A percentile compares a stretch with the other conserved stretches of the same genome.
These are phyloP conservation scores for Neoboletus subvelutipes DNA, from an alignment of 768 basidiomycete species.

Conservation along the genomic window DNA sequence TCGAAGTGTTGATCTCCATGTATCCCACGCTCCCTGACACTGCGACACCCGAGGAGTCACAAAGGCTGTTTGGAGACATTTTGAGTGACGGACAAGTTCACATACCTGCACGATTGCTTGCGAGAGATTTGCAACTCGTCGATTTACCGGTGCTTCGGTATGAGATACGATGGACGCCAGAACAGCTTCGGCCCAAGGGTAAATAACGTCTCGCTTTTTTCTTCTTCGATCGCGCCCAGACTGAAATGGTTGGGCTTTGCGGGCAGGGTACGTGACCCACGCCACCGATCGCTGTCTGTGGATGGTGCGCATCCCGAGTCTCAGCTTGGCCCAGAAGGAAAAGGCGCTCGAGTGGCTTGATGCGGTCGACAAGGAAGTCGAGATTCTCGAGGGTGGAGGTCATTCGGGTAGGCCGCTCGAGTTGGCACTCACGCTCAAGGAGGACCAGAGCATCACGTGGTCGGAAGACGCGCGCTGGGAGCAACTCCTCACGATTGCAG, in stretches of 20 bases:
- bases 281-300: conserved; percentile 65
- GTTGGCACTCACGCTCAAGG: conserved; percentile 47
- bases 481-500: conserved; percentile 34
- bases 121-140: conserved; percentile 51
- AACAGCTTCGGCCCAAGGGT: conserved; percentile 54
- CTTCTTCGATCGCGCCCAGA: not conserved
- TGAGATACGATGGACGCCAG: conserved; percentile 65
- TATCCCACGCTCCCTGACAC: conserved; percentile 44
- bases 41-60: conserved; percentile 44
- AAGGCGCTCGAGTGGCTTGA: conserved; percentile 60
- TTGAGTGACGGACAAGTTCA: no score
- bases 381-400: conserved; percentile 37
- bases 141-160: conserved; percentile 69
- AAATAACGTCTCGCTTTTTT: conserved; percentile 9
- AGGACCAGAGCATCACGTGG: conserved; percentile 55
- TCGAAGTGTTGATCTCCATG: conserved; percentile 41
- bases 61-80: conserved; percentile 57
- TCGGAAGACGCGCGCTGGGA: conserved; percentile 54
- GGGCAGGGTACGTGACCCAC: conserved; percentile 67
- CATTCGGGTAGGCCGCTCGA: conserved; percentile 31
- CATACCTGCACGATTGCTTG: conserved; percentile 65
- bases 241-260: not conserved
- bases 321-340: conserved; percentile 44
- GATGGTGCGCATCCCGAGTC: conserved; percentile 51
- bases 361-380: conserved; percentile 45